Percentiles rank a stretch among this genome's conserved stretches.
These are phyloP conservation scores for Sporothrix brasiliensis DNA, from an alignment of 2,329 filamentous ascomycete species.

Conservation along the genomic window DNA sequence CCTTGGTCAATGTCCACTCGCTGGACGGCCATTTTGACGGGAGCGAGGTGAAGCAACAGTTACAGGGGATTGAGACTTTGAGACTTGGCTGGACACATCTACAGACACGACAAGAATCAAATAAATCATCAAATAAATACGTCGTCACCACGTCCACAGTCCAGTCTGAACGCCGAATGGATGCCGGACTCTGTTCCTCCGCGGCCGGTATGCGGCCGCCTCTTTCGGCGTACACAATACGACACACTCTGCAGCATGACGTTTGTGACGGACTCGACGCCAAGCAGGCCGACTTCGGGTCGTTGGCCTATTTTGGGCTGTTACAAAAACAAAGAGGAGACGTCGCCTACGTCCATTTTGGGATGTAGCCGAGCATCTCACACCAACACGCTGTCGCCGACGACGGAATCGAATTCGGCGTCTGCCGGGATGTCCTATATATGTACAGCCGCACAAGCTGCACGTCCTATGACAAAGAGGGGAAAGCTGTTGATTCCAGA, in stretches of 20 bases:
- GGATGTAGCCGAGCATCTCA: not conserved
- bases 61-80: no score
- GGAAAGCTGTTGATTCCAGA: not conserved
- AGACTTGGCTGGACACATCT: not conserved
- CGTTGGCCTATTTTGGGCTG: not conserved
- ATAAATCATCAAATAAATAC: not conserved
- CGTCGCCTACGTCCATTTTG: not conserved
- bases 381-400: not conserved
- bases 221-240: no score
- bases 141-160: no score
- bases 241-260: no score
- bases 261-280: no score
- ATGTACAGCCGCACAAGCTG: not conserved
- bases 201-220: no score
- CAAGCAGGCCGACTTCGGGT: not conserved
- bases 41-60: not conserved
- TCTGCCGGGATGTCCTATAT: not conserved
- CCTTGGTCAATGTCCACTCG: constrained; percentile 7
- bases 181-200: no score
- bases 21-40: not conserved
- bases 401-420: not conserved
- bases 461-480: not conserved
- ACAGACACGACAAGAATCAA: not conserved
- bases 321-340: not conserved
- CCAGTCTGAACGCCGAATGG: no score